Percentiles rank a stretch among this genome's conserved stretches.
phyloP scores from a whole-genome alignment of 306 rosid genomes.

The Trichosanthes cucumerina region DNA sequence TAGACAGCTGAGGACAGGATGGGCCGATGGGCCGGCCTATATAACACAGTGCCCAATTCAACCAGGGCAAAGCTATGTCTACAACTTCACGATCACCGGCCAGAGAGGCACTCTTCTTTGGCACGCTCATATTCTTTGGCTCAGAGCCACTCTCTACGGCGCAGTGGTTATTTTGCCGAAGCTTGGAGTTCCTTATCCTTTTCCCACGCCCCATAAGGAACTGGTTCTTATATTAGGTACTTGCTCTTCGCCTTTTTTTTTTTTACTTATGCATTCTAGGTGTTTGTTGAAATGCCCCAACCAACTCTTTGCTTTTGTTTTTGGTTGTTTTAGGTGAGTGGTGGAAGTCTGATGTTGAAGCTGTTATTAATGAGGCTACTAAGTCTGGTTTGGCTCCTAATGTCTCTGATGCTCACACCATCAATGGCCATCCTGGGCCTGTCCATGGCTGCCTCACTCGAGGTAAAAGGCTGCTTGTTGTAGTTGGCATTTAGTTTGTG shows the following conservation, averaged over 20 bases:
- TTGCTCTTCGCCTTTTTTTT: background rate
- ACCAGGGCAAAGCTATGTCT: constrained; percentile 42
- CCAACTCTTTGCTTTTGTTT: background rate
- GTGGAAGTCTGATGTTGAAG: constrained; percentile 92
- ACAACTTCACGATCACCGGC: constrained; percentile 76
- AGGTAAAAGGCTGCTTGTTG: constrained; percentile 23
- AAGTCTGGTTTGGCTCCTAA: constrained; percentile 75
- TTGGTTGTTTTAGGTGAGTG: constrained; percentile 56
- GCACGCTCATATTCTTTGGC: constrained; percentile 94
- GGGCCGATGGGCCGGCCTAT: constrained; percentile 95
- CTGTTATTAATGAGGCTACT: constrained; percentile 60
- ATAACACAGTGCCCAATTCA: constrained; percentile 90
- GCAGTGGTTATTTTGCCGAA: constrained; percentile 74
- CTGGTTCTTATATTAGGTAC: constrained; percentile 46
- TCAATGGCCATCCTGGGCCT: constrained; percentile 61
- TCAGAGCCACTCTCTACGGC: constrained; percentile 73
- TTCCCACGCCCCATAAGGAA: constrained; percentile 63
- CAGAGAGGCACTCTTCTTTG: constrained; percentile 87
- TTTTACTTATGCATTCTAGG: background rate
- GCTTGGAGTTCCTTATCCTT: constrained; percentile 84
- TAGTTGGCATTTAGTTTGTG: background rate
- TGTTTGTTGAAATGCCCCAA: background rate
- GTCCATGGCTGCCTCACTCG: constrained; percentile 35
- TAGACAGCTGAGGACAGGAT: constrained; percentile 59
- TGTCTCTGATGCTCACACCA: constrained; percentile 81